A percentile compares a stretch with the other conserved stretches of the same genome.
Evolutionary conservation across 352 stramenopile genomes (phyloP).

Genomic region (Phytophthora quininea): DNA sequence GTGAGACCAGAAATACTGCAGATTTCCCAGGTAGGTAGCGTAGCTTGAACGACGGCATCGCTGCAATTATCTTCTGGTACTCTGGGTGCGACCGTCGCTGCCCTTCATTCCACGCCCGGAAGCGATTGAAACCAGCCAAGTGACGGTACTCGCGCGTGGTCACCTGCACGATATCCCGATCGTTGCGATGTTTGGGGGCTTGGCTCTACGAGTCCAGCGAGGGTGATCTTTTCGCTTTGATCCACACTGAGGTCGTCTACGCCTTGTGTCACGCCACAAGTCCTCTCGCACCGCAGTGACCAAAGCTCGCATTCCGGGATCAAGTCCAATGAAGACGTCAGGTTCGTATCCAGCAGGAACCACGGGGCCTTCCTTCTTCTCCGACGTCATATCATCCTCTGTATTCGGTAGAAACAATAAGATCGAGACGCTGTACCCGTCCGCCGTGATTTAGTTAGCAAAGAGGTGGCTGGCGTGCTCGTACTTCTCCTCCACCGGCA

Average conservation of each 20-base stretch:
- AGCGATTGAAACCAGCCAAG: conserved; percentile 20
- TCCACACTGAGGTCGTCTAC: background rate
- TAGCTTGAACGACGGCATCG: no score
- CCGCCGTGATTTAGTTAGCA: no score
- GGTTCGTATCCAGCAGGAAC: conserved; percentile 11
- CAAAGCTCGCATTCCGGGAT: conserved; percentile 3
- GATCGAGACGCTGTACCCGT: conserved; percentile 14
- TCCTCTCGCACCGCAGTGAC: conserved; percentile 17
- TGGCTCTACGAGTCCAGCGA: conserved; percentile 16
- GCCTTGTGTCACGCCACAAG: background rate
- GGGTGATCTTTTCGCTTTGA: conserved; percentile 2
- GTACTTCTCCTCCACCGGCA: no score
- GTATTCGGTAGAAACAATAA: conserved; percentile 21
- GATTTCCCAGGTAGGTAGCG: no score
- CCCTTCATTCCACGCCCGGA: conserved; percentile 18
- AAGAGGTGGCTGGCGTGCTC: no score
- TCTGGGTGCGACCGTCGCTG: conserved; percentile 2
- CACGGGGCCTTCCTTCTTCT: conserved; percentile 3
- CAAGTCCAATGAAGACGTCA: conserved; percentile 2
- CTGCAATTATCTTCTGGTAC: conserved; percentile 3
- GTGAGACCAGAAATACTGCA: no score
- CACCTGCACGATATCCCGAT: no score
- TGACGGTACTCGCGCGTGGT: no score
- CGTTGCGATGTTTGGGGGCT: conserved; percentile 1
- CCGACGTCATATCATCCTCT: conserved; percentile 2